Evolutionary conservation across 345 rosid genomes (phyloP), one percentile per base, ranked within the genome.

Genomic region (Acer campestre): DNA sequence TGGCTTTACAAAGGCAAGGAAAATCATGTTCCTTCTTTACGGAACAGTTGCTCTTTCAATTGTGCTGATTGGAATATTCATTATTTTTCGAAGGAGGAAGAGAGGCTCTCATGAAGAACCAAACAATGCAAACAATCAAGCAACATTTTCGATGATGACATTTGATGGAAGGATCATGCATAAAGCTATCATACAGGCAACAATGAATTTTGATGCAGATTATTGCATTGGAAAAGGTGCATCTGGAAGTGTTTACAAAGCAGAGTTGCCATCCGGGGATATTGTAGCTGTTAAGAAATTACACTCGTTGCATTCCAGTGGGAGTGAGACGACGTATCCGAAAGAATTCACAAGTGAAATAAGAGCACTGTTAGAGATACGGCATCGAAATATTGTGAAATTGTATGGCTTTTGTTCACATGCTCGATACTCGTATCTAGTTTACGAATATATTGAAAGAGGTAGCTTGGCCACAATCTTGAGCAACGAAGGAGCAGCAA

Each of bases 181-280:
- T 10, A 20, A 42, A 38, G 61, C 0, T 31, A 83, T 83, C 18
- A 4, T 75, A 6, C 59, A 65, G 9, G 75, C 80, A 58, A 83
- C 79, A 0, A 51, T 68, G 22, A 46, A 68, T 23, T 82, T 79
- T 61, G 7, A 69, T 63, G 46, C 55, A 51, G 72, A 55, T 16
- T 69, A 49, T 20, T 76, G 72, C 77, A 66, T 80, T 10, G 78
- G 83, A 40, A 71, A 51, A 9, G 83, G 80, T 8, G 80, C 75
- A 40, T 66, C 3, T 9, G 72, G 72, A 23, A 68, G 11, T 22
- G 58, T 68, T 48, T 68, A 44, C 58, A 44, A 68, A 14, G 58
- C 49, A 17, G 23, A 17, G 49, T 42, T 66, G 6, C 25, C 70
- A 17, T 66, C 23, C 0, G 70, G 70, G 69, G 80, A 25, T 17